phyloP scores from a whole-genome alignment of 2,329 filamentous ascomycete genomes.

The Aspergillus oerlinghausenensis region DNA sequence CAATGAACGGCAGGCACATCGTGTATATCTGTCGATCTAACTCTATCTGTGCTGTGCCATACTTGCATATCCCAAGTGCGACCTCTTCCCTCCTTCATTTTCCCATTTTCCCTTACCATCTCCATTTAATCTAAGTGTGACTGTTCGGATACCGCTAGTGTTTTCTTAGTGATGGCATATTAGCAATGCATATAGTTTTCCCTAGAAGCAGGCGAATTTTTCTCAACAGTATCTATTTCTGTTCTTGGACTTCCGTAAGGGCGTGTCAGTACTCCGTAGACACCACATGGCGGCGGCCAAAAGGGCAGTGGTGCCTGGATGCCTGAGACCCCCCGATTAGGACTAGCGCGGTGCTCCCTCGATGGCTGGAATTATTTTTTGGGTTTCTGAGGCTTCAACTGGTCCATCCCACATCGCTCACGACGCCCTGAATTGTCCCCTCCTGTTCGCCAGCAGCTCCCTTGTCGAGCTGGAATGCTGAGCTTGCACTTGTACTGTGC shows the following conservation, averaged over 20 bases:
- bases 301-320: slow-evolving; percentile 3
- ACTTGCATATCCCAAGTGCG: neutral
- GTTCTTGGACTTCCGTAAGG: neutral
- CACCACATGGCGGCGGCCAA: neutral
- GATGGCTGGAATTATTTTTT: slow-evolving; percentile 11
- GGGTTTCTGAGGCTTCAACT: slow-evolving; percentile 5
- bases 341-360: slow-evolving; percentile 16
- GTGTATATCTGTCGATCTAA: neutral
- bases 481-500: slow-evolving; percentile 16
- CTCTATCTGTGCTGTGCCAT: neutral
- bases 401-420: slow-evolving; percentile 4
- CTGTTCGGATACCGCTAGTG: slow-evolving; percentile 23
- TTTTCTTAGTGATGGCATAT: slow-evolving; percentile 12
- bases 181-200: slow-evolving; percentile 22
- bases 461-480: slow-evolving; percentile 22
- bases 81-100: slow-evolving; percentile 1
- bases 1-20: neutral
- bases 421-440: neutral
- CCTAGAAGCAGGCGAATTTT: neutral
- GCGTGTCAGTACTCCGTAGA: too few species aligned
- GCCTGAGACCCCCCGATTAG: slow-evolving; percentile 8
- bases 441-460: slow-evolving; percentile 11
- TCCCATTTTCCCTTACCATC: slow-evolving; percentile 3
- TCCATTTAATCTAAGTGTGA: slow-evolving; percentile 22
- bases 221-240: neutral